Conservation (phyloP, 331 rosid species). For the Saraca asoca region DNA sequence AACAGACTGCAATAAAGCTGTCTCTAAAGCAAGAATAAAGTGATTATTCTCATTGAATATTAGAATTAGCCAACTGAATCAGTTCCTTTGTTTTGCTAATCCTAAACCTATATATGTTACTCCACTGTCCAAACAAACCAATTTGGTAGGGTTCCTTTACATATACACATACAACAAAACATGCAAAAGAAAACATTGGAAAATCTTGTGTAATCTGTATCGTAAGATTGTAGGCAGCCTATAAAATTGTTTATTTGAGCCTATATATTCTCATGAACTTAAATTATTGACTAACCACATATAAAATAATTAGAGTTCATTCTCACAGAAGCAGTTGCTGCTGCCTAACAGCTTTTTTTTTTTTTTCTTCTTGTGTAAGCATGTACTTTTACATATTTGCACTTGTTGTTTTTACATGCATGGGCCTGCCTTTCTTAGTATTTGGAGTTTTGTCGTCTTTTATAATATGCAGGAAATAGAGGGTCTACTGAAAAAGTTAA, state of each 20-base stretch:
- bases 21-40: background rate
- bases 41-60: background rate
- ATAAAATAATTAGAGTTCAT: conserved; percentile 32
- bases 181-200: conserved; percentile 55
- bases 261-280: conserved; percentile 44
- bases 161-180: conserved; percentile 7
- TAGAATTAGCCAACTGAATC: background rate
- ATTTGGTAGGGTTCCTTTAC: background rate
- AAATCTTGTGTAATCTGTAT: conserved; percentile 71
- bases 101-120: background rate
- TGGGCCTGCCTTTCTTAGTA: background rate
- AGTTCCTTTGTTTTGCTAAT: background rate
- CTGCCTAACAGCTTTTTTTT: conserved; percentile 42
- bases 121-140: conserved; percentile 7
- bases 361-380: too few species aligned
- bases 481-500: conserved; percentile 52
- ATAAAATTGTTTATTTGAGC: conserved; percentile 34
- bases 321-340: conserved; percentile 48
- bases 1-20: conserved; percentile 4
- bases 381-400: background rate
- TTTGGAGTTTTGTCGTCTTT: too few species aligned
- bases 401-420: conserved; percentile 17
- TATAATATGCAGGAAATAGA: conserved; percentile 60
- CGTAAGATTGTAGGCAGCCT: conserved; percentile 43
- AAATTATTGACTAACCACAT: too few species aligned